These are phyloP conservation scores for Penicillium verhagenii DNA, from an alignment of 495 filamentous ascomycete species.

Conservation along the genomic window DNA sequence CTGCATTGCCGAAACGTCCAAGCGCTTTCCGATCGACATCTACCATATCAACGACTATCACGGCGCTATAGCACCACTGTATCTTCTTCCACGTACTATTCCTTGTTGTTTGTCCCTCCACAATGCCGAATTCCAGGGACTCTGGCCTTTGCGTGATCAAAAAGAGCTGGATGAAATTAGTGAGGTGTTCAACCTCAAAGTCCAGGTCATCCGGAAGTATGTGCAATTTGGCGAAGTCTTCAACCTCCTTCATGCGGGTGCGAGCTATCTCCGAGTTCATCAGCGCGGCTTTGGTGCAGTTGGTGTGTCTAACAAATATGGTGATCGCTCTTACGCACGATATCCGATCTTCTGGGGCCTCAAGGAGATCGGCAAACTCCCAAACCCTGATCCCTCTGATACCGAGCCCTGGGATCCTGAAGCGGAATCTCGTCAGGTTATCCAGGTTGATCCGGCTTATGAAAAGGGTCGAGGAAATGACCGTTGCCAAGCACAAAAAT, in stretches of 20 bases:
- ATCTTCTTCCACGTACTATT: conserved; percentile 59
- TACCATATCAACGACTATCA: conserved; percentile 86
- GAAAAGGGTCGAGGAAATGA: conserved; percentile 59
- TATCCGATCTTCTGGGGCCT: conserved; percentile 80
- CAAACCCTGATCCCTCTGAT: conserved; percentile 78
- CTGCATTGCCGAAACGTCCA: conserved; percentile 63
- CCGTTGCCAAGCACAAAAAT: conserved; percentile 70
- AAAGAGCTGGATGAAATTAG: conserved; percentile 68
- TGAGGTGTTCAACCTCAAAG: conserved; percentile 60
- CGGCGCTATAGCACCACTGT: conserved; percentile 67
- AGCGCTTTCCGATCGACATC: conserved; percentile 62
- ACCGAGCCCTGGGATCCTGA: conserved; percentile 62
- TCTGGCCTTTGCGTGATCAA: conserved; percentile 71
- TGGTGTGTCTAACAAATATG: conserved; percentile 72
- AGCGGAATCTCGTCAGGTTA: conserved; percentile 48
- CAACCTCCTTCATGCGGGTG: conserved; percentile 70
- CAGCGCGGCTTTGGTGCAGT: conserved; percentile 75
- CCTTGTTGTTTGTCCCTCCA: conserved; percentile 52
- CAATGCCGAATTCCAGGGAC: conserved; percentile 73
- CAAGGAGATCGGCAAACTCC: conserved; percentile 65
- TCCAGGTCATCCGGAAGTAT: conserved; percentile 38
- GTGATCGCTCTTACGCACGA: conserved; percentile 68
- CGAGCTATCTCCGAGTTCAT: conserved; percentile 69
- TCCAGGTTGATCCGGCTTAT: conserved; percentile 54
- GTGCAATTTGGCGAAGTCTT: conserved; percentile 67